Base-by-base conservation (phyloP, 2,329 filamentous ascomycete species). In the Xylaria sp. region DNA sequence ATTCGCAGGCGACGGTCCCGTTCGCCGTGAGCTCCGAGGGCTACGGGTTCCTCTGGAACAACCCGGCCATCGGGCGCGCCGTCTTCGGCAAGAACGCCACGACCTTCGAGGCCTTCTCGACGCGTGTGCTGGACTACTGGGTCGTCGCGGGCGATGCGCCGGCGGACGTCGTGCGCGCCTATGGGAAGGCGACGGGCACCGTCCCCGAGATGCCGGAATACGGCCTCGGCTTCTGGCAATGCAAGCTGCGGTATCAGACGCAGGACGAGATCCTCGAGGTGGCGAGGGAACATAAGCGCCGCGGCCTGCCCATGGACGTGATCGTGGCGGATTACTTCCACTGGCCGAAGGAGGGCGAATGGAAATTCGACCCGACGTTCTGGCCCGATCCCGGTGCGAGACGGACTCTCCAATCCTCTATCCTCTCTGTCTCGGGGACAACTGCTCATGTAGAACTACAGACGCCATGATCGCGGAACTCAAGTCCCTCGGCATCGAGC, bases 271-370 rank as follows among this genome's bases (percentile, higher is more conserved):
- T 91, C 0, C 81, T 91, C 0, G 77, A 81, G 5, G 84, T 91
- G 0, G 89, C 89, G 0, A 78, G 89, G 5, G 88, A 91, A 73
- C 88, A 91, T 70, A 84, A 83, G 60, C 78, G 79, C 37, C 80
- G 88, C 1, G 75, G 85, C 0, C 75, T 91, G 18, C 89, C 89
- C 0, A 81, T 91, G 21, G 88, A 91, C 74, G 75, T 91, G 2
- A 90, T 91, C n/a, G 89, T 91, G 0, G 80, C 88, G 44, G 90
- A 91, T 73, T 91, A 88, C 76, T 91, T 91, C 75, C 89, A 91
- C 74, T 91, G 90, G 90, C 85, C 86, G 8, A 81, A 82, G 8
- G 88, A 92, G 74, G 90, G 90, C 5, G 90, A 92, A 64, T 92
- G 90, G 89, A 87, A 83, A 47, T 91, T 92, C 71, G 90, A 92